Base-by-base conservation (phyloP, 306 rosid genomes). In the Prunus kanzakura region DNA sequence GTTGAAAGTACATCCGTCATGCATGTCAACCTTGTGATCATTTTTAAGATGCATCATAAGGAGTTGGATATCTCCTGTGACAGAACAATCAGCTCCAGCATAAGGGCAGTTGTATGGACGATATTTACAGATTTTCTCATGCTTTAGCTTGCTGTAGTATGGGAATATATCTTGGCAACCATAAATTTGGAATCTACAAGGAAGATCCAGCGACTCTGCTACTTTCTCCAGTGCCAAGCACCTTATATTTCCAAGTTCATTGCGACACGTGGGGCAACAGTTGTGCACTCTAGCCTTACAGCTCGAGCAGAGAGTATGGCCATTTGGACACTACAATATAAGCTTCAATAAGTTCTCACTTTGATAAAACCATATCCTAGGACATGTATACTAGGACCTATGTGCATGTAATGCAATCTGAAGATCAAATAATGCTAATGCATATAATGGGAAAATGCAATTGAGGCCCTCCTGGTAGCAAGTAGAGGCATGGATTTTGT, bases 11-110 rank as follows among this genome's bases (percentile, higher is more conserved):
- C 70, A 84, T 15, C 91, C 91, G 47, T 82, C 86, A 60, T 87
- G 91, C 85, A 87, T 84, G 82, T 87, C 91, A 60, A 87, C 88
- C 75, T 87, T 85, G 82, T 87, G 91, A 16, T 79, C 84, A 29
- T 84, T 78, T 73, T 82, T 82, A 50, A 87, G 84, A 75, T 87
- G 90, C 86, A 78, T 77, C 69, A 80, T 80, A 63, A 87, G 91
- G 80, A 55, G 73, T 16, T 80, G 83, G 78, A 87, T 82, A 60
- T 87, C 91, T 46, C 91, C 91, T 1, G 80, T 70, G 46, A 87
- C 81, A 30, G 85, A 67, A 80, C 91, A 87, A 62, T 87, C 86
- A 56, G 83, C 86, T 71, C 88, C 91, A 3, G 88, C 86, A 51
- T 87, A 84, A 67, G 91, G 91, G 64, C 91, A 87, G 73, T 69